Percentiles rank a stretch among this genome's conserved stretches.
Conservation (phyloP, 1,284 basidiomycete genomes). For the Heliocybe sulcata region DNA sequence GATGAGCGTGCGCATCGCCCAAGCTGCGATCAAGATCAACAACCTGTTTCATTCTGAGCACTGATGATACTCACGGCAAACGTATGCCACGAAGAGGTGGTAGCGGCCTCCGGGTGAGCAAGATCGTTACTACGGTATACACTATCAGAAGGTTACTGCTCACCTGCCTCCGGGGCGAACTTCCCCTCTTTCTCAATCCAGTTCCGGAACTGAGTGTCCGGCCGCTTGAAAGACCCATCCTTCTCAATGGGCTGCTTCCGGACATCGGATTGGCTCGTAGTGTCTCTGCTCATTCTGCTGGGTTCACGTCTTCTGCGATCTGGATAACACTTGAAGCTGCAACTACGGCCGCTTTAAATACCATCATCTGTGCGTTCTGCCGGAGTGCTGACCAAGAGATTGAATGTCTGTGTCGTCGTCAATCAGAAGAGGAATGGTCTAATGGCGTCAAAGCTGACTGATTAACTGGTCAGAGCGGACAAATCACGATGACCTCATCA, state of each 20-base stretch:
- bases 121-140: background rate
- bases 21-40: slow-evolving; percentile 42
- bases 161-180: slow-evolving; percentile 80
- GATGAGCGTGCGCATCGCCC: slow-evolving; percentile 92
- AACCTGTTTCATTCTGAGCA: background rate
- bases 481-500: too few relatives aligned
- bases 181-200: slow-evolving; percentile 65
- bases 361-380: too few relatives aligned
- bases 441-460: too few relatives aligned
- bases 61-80: slow-evolving; percentile 59
- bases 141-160: slow-evolving; percentile 9
- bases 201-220: slow-evolving; percentile 68
- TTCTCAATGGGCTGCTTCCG: slow-evolving; percentile 50
- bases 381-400: too few relatives aligned
- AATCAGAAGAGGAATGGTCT: too few relatives aligned
- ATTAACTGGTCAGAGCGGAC: too few relatives aligned
- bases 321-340: too few relatives aligned
- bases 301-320: background rate
- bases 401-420: too few relatives aligned
- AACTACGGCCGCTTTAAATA: too few relatives aligned
- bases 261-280: slow-evolving; percentile 46
- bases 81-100: slow-evolving; percentile 80
- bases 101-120: slow-evolving; percentile 76
- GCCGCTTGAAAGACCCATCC: slow-evolving; percentile 83
- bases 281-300: slow-evolving; percentile 17